phyloP scores from a whole-genome alignment of 2,329 filamentous ascomycete species.

The Neoarthrinium moseri region DNA sequence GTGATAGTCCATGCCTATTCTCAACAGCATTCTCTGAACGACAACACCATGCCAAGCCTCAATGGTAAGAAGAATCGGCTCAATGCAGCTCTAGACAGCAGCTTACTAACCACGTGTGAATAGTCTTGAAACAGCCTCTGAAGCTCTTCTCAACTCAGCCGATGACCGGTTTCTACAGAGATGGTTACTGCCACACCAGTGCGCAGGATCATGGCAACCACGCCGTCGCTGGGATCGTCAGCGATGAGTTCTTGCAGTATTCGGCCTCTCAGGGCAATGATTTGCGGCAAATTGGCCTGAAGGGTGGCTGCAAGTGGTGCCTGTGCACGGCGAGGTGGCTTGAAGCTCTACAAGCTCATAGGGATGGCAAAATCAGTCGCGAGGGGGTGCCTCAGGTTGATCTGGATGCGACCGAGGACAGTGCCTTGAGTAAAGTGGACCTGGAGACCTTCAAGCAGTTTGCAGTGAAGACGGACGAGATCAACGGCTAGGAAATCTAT shows the following conservation, averaged over 20 bases:
- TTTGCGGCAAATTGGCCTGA: slow-evolving; percentile 52
- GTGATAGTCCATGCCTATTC: neutral
- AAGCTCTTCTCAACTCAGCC: slow-evolving; percentile 55
- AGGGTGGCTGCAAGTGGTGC: slow-evolving; percentile 62
- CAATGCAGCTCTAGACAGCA: neutral
- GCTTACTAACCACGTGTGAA: neutral
- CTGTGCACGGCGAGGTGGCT: slow-evolving; percentile 59
- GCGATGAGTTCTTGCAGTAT: slow-evolving; percentile 62
- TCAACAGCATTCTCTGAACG: neutral
- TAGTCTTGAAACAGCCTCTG: slow-evolving; percentile 59
- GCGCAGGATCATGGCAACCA: slow-evolving; percentile 57
- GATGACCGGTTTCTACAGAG: slow-evolving; percentile 59
- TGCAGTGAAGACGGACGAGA: slow-evolving; percentile 55
- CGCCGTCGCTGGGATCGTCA: slow-evolving; percentile 55
- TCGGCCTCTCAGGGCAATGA: slow-evolving; percentile 58
- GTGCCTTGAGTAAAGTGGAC: slow-evolving; percentile 44
- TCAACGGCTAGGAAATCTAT: too few species aligned
- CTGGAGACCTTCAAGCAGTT: slow-evolving; percentile 49
- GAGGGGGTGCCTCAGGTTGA: slow-evolving; percentile 38
- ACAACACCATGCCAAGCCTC: slow-evolving; percentile 4
- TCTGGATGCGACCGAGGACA: slow-evolving; percentile 50
- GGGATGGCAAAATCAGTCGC: slow-evolving; percentile 33
- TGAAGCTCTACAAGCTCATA: slow-evolving; percentile 56
- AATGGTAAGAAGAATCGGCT: neutral
- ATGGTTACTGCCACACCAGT: slow-evolving; percentile 55